Evolutionary conservation across 192 early-diverging fungal species (phyloP).

Genomic region (Linnemannia hyalina): DNA sequence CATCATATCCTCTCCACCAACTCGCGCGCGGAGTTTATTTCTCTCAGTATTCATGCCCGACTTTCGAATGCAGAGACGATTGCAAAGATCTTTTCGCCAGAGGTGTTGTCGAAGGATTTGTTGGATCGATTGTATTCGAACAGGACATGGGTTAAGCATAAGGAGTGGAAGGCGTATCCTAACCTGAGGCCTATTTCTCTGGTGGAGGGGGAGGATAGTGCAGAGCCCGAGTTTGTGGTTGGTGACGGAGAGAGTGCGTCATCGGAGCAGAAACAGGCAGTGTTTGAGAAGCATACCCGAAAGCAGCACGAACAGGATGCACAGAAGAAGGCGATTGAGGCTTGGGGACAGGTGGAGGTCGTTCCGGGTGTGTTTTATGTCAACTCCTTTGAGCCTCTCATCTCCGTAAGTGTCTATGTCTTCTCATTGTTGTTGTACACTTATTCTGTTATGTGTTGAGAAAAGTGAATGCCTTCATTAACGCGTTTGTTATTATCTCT

Average conservation of each 20-base stretch:
- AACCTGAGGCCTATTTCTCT: constrained; percentile 48
- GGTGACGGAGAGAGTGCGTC: background rate
- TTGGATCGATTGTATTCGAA: constrained; percentile 61
- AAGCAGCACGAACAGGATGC: constrained; percentile 3
- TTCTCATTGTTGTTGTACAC: constrained; percentile 1
- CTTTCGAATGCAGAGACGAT: constrained; percentile 61
- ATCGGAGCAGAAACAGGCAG: background rate
- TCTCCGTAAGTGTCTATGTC: constrained; percentile 59
- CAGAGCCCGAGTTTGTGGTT: background rate
- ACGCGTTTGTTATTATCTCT: background rate
- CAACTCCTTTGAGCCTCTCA: constrained; percentile 70
- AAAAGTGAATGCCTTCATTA: background rate
- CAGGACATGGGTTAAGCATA: constrained; percentile 63
- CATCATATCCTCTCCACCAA: constrained; percentile 67
- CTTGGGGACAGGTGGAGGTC: constrained; percentile 43
- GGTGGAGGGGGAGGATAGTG: background rate
- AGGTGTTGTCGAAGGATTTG: constrained; percentile 52
- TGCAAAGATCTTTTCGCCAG: constrained; percentile 70
- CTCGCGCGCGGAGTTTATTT: constrained; percentile 57
- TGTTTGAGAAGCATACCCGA: background rate
- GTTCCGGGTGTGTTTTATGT: constrained; percentile 66
- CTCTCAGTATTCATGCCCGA: constrained; percentile 55
- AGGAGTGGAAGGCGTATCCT: constrained; percentile 76
- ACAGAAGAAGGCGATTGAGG: background rate
- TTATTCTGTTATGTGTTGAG: background rate